A percentile compares a stretch with the other conserved stretches of the same genome.
phyloP scores from a whole-genome alignment of 768 basidiomycete species.

The Amanita exitialis region DNA sequence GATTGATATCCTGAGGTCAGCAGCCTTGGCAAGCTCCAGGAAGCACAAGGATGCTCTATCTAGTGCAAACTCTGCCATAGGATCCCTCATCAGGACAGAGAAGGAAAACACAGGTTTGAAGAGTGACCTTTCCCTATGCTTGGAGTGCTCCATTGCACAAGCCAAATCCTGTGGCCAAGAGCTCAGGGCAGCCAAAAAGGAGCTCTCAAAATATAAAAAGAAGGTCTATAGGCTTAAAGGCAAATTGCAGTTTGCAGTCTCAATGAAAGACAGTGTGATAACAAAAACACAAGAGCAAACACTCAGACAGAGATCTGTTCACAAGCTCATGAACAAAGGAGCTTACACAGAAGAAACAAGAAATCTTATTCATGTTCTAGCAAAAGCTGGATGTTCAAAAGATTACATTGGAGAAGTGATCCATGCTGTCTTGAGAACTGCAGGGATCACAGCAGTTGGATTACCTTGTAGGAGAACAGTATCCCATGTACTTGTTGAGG shows the following conservation, averaged over 20 bases:
- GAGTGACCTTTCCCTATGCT: conserved; percentile 2
- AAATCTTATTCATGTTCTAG: conserved; percentile 8
- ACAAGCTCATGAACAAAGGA: conserved; percentile 1
- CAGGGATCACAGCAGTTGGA: conserved; percentile 11
- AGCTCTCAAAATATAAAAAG: background rate
- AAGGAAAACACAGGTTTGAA: background rate
- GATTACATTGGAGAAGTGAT: no score
- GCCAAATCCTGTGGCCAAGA: background rate
- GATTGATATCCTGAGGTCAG: background rate
- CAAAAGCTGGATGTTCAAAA: no score
- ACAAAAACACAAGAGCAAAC: conserved; percentile 4
- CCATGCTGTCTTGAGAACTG: conserved; percentile 7
- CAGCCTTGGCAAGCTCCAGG: background rate
- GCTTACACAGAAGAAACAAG: no score
- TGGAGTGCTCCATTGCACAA: background rate
- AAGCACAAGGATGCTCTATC: background rate
- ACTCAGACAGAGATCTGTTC: conserved; percentile 5
- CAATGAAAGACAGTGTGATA: background rate
- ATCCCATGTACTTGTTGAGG: conserved; percentile 11
- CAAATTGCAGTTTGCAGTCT: background rate
- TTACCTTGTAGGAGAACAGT: conserved; percentile 3
- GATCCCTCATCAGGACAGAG: background rate
- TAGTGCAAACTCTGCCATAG: background rate
- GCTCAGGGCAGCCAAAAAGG: background rate
- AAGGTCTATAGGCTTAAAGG: background rate